Conservation (phyloP, 768 basidiomycete genomes). For the Mycena vulgaris region DNA sequence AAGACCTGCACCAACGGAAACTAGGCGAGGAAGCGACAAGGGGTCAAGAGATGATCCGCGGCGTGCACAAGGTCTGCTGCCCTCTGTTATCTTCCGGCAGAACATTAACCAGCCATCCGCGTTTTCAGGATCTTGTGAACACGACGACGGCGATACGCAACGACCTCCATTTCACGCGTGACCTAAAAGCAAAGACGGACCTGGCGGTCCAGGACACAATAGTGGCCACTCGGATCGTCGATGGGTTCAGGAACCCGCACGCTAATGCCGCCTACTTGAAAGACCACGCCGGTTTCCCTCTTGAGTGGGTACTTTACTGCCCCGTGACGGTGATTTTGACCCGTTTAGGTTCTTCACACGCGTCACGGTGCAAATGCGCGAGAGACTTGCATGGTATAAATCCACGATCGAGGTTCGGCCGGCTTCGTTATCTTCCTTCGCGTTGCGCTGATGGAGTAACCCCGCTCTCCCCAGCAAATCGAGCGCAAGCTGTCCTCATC, state of each 20-base stretch:
- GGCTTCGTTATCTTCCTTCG: not conserved
- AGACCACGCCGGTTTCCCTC: slow-evolving; percentile 85
- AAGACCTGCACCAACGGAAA: slow-evolving; percentile 83
- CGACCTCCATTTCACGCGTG: slow-evolving; percentile 76
- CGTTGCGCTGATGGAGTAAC: slow-evolving; percentile 16
- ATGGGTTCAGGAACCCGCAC: slow-evolving; percentile 84
- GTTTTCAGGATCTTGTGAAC: slow-evolving; percentile 73
- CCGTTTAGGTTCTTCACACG: slow-evolving; percentile 76
- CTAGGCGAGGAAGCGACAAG: slow-evolving; percentile 82
- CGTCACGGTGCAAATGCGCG: slow-evolving; percentile 79
- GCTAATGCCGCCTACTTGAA: slow-evolving; percentile 79
- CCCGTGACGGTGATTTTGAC: not conserved
- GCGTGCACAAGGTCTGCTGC: slow-evolving; percentile 72
- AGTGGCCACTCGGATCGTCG: slow-evolving; percentile 80
- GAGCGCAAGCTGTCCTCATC: slow-evolving; percentile 85
- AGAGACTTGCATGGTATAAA: slow-evolving; percentile 84
- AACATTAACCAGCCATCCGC: not conserved
- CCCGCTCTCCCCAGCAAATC: slow-evolving; percentile 70
- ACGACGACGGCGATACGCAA: slow-evolving; percentile 74
- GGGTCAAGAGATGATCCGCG: slow-evolving; percentile 77
- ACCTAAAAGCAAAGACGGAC: slow-evolving; percentile 82
- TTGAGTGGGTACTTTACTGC: slow-evolving; percentile 69
- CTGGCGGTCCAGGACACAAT: slow-evolving; percentile 88
- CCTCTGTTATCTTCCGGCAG: not conserved
- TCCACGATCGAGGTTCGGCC: slow-evolving; percentile 79